Conservation (phyloP, 2,329 filamentous ascomycete genomes). For the Pyricularia pennisetigena region DNA sequence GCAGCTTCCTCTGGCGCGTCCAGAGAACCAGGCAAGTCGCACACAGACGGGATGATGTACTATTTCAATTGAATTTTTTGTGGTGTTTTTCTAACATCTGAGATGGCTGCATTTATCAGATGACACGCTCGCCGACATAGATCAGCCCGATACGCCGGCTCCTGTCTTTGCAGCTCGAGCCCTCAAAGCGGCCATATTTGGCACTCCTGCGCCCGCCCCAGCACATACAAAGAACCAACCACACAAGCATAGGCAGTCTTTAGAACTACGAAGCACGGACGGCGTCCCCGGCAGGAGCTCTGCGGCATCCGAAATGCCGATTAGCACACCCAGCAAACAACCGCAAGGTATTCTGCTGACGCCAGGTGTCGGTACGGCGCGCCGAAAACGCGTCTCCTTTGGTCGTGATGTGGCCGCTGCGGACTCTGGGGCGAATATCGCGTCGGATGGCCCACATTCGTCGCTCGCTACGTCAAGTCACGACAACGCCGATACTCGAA, state of each 20-base stretch:
- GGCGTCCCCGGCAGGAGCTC: not conserved
- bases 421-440: constrained; percentile 16
- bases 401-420: constrained; percentile 43
- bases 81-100: not conserved
- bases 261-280: not conserved
- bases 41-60: not conserved
- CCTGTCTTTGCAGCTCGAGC: constrained; percentile 58
- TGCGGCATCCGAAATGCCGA: not conserved
- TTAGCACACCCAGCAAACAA: constrained; percentile 31
- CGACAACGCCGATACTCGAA: not conserved
- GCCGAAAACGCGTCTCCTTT: constrained; percentile 57
- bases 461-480: not conserved
- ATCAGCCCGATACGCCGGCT: constrained; percentile 54
- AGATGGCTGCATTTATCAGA: constrained; percentile 14
- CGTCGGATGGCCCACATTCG: constrained; percentile 13
- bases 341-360: constrained; percentile 53
- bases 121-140: constrained; percentile 31
- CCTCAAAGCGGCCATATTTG: constrained; percentile 54
- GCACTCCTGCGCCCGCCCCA: constrained; percentile 35
- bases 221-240: not conserved
- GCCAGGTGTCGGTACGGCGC: constrained; percentile 49
- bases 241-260: not conserved
- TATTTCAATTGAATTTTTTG: not conserved
- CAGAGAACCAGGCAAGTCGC: constrained; percentile 9
- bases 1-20: constrained; percentile 27